phyloP scores from a whole-genome alignment of 345 rosid species.

The Populus simonii region DNA sequence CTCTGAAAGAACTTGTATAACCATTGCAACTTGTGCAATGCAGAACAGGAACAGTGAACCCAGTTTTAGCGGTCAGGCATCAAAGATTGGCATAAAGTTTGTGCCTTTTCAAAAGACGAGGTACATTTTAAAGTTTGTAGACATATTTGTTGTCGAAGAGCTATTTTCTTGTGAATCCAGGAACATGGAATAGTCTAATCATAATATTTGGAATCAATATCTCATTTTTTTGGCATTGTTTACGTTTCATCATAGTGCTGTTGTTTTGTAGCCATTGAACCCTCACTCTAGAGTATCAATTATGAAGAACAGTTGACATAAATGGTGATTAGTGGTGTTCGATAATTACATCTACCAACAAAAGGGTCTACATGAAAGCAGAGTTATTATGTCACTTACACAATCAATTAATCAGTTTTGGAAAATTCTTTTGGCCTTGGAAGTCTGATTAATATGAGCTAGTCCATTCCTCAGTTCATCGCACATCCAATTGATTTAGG shows the following conservation, averaged over 20 bases:
- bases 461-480: background rate
- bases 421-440: background rate
- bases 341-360: background rate
- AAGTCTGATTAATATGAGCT: background rate
- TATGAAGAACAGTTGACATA: background rate
- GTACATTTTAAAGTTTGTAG: slow-evolving; percentile 27
- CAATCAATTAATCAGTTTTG: background rate
- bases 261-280: background rate
- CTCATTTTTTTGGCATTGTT: background rate
- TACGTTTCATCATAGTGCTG: background rate
- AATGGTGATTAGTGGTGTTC: background rate
- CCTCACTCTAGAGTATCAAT: background rate
- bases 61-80: slow-evolving; percentile 28
- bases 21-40: slow-evolving; percentile 30
- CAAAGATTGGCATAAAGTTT: slow-evolving; percentile 34
- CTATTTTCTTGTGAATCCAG: background rate
- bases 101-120: slow-evolving; percentile 35
- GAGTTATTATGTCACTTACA: background rate
- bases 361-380: background rate
- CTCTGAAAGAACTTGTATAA: slow-evolving; percentile 26
- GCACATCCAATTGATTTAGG: background rate
- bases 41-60: slow-evolving; percentile 29
- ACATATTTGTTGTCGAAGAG: background rate
- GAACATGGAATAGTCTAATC: background rate
- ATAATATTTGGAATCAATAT: background rate